Base-by-base conservation (phyloP, 805 yeast genomes). In the Vanderwaltozyma verrucispora region DNA sequence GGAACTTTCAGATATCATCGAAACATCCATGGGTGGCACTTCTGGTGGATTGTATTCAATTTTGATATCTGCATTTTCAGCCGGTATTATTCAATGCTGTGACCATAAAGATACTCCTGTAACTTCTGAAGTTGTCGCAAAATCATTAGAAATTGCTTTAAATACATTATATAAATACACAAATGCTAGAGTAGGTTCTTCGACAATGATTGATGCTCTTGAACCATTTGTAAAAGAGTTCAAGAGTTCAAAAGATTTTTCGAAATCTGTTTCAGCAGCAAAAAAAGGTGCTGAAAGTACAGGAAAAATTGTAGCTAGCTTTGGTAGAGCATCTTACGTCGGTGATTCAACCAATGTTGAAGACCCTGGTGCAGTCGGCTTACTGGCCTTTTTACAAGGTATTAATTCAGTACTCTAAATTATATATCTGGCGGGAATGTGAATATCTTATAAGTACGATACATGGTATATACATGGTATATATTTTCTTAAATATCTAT, bases 21-120 rank as follows among this genome's bases (percentile, higher is more conserved):
- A 88, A 56, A 75, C 76, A 39, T 76, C 75, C n/a, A 89, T 89
- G 96, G 97, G 96, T 37, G 97, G 97, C 35, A 89, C 97, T 0
- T 83, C 94, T 1, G 97, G 97, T 37, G 96, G 96, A 1, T 61
- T 88, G 28, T 88, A 88, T 59, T 82, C 95, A 3, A 89, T 88
- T 39, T 84, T 68, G 61, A 66, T 89, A 43, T 75, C 94, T 26
- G 85, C 94, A 1, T 69, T 88, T 42, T 80, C 84, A 1, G 66
- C 70, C 27, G 71, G 72, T 9, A 60, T 77, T 21, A 63, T 57
- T 27, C 44, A 53, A 25, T 39, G 33, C 0, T 45, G 56, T 16
- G 31, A 54, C 9, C 43, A 54, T 23, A 48, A 50, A 6, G 38
- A 47, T 2, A 55, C 54, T 28, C 54, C 48, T 9, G 57, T 65